Base-by-base conservation (phyloP, 106 monocot genomes). In the Ottelia alismoides region DNA sequence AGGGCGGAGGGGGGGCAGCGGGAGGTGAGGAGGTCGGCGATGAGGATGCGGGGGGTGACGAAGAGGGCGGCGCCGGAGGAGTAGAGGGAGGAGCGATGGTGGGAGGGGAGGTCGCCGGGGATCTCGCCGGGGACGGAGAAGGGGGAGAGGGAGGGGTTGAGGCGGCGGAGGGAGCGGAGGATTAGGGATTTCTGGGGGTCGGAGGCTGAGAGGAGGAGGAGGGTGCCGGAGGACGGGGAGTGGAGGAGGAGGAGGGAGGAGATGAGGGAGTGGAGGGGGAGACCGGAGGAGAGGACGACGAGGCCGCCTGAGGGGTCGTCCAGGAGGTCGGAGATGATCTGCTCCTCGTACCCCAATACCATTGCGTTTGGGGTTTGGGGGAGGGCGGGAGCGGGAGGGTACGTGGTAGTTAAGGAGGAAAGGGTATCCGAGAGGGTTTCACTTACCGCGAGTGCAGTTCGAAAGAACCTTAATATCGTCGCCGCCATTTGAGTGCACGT, bases 231-330 rank as follows among this genome's bases (percentile, higher is more conserved):
- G 27, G 76, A 60, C 19, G 78, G 66, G 40, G 72, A 54, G 73
- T 81, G 84, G 49, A 77, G 62, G 52, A 65, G 57, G 59, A 87
- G 70, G 59, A 89, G 78, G 68, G 88, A 69, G 51, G 89, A 54
- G 55, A 78, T 47, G 53, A 96, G 66, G 45, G 82, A 66, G 56
- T 67, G 59, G 58, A 89, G 57, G 32, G 81, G 75, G 49, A 96
- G 81, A 53, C 89, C 89, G 21, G 89, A 76, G 62, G 85, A 75
- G 69, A 96, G 73, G 35, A 94, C 75, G 43, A 85, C 78, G 26
- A 88, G 58, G 30, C 88, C 94, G 30, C 88, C 88, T 54, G 57
- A 56, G 40, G 78, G 63, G 61, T 88, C 88, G 6, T 78, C 75
- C 30, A 96, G 57, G 46, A 96, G 81, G 49, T 96, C 94, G 30